Evolutionary conservation across 495 filamentous ascomycete species (phyloP).

Genomic region (Elasticomyces elasticus): DNA sequence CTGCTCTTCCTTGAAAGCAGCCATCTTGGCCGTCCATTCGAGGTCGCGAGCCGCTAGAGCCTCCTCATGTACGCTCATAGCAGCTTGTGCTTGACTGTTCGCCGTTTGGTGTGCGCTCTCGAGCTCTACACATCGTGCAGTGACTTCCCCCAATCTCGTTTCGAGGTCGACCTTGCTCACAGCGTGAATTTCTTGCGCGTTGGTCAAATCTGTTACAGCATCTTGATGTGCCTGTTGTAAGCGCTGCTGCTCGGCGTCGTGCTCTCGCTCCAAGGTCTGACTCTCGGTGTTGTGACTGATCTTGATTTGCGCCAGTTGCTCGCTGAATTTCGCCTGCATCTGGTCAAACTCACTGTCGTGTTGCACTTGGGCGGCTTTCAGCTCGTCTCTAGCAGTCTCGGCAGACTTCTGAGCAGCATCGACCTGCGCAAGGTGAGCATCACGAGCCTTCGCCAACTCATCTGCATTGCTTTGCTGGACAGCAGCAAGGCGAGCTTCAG

Average conservation of each 20-base stretch:
- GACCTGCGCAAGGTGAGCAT: background rate
- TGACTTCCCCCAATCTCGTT: background rate
- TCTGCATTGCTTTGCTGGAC: constrained; percentile 4
- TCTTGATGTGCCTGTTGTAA: constrained; percentile 1
- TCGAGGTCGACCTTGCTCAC: background rate
- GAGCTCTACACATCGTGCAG: too few relatives aligned
- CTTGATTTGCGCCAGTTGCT: constrained; percentile 3
- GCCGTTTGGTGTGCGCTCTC: too few relatives aligned
- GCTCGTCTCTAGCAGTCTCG: background rate
- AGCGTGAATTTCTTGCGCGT: background rate
- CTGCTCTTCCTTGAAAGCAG: constrained; percentile 2
- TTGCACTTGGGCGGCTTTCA: background rate
- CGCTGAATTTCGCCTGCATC: background rate
- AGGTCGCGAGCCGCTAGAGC: background rate
- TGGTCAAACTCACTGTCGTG: background rate
- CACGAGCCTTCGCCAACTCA: constrained; percentile 9
- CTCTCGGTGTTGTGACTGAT: constrained; percentile 3
- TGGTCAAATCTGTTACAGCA: background rate
- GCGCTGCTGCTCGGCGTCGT: background rate
- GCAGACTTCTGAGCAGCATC: background rate
- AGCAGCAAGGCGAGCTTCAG: constrained; percentile 12
- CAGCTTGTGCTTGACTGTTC: too few relatives aligned
- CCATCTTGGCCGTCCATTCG: constrained; percentile 1
- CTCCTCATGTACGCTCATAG: background rate
- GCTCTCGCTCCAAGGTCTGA: background rate